Percentiles rank a stretch among this genome's conserved stretches.
Evolutionary conservation across 176 grass and related monocot species (phyloP).

Genomic region (Triticum dicoccoides): DNA sequence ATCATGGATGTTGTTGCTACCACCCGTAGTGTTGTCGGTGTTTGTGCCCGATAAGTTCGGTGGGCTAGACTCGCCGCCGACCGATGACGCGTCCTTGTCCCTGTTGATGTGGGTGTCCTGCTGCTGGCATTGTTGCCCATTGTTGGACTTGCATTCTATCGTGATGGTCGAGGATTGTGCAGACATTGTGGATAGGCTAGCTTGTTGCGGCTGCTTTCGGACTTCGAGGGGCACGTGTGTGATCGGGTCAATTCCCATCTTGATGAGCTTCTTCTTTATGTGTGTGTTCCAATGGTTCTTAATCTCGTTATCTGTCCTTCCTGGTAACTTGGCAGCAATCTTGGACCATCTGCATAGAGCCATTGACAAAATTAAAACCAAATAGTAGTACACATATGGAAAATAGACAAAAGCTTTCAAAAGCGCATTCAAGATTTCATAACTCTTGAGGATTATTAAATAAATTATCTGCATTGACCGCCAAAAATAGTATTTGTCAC

Average conservation of each 20-base stretch:
- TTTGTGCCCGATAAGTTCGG: constrained; percentile 46
- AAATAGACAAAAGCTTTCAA: too few relatives aligned
- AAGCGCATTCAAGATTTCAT: neutral
- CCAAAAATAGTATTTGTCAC: too few relatives aligned
- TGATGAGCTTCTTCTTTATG: constrained; percentile 98
- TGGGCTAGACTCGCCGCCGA: constrained; percentile 24
- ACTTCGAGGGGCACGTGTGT: constrained; percentile 56
- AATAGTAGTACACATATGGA: neutral
- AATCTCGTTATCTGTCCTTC: constrained; percentile 94
- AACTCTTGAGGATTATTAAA: neutral
- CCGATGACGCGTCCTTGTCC: neutral
- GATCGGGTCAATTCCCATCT: constrained; percentile 87
- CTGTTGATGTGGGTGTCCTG: neutral
- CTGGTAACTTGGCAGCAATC: constrained; percentile 83
- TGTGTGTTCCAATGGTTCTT: constrained; percentile 99
- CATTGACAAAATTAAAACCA: neutral
- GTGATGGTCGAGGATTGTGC: constrained; percentile 47
- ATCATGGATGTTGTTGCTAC: constrained; percentile 23
- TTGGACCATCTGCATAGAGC: constrained; percentile 72
- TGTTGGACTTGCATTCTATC: constrained; percentile 41
- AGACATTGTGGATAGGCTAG: constrained; percentile 32
- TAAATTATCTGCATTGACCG: too few relatives aligned
- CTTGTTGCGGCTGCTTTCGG: neutral
- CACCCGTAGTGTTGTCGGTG: neutral
- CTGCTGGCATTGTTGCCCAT: neutral